Evolutionary conservation across 495 filamentous ascomycete species (phyloP).

Genomic region (Podospora sp.): DNA sequence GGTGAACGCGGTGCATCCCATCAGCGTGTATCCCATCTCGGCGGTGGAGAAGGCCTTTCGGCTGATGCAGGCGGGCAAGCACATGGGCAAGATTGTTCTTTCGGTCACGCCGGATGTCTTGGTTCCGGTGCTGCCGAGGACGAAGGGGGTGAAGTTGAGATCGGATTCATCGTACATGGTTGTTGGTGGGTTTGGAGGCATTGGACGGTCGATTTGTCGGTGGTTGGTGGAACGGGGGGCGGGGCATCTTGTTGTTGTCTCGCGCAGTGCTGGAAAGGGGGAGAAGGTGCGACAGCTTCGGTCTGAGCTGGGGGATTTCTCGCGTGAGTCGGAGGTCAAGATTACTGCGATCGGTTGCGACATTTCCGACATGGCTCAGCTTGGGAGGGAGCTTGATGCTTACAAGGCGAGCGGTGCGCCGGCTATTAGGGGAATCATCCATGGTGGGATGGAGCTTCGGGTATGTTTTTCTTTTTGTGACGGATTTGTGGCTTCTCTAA

Average conservation of each 20-base stretch:
- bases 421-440: conserved; percentile 50
- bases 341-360: conserved; percentile 46
- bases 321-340: conserved; percentile 35
- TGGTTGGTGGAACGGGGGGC: conserved; percentile 64
- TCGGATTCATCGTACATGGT: conserved; percentile 59
- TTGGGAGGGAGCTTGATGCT: conserved; percentile 38
- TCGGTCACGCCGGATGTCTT: conserved; percentile 22
- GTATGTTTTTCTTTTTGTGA: conserved; percentile 28
- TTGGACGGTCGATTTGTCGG: conserved; percentile 59
- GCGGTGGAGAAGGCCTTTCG: conserved; percentile 49
- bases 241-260: conserved; percentile 58
- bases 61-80: conserved; percentile 52
- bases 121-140: conserved; percentile 30
- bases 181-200: conserved; percentile 64
- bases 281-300: conserved; percentile 41
- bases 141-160: conserved; percentile 28
- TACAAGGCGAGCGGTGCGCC: conserved; percentile 35
- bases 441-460: conserved; percentile 57
- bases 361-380: conserved; percentile 40
- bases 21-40: conserved; percentile 38
- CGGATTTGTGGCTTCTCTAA: neutral
- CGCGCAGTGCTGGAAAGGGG: conserved; percentile 49
- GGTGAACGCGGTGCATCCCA: conserved; percentile 37
- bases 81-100: conserved; percentile 62
- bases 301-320: conserved; percentile 41